Conservation (phyloP, 345 rosid species). For the Populus nigra region DNA sequence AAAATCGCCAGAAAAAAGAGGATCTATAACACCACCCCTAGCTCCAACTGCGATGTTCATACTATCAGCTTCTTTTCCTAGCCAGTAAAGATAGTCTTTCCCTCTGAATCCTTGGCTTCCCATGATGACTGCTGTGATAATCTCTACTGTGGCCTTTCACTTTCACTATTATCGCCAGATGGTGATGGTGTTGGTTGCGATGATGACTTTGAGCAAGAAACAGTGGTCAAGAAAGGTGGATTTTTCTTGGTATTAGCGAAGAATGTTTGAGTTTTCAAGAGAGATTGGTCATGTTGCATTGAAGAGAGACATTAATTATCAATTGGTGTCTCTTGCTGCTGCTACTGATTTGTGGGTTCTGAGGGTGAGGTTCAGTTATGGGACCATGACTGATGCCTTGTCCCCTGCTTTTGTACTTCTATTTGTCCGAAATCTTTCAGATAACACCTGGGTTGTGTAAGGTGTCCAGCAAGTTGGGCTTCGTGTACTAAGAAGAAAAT, state of each 20-base stretch:
- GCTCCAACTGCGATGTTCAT: constrained; percentile 89
- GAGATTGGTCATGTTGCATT: constrained; percentile 22
- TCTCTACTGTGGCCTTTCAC: constrained; percentile 24
- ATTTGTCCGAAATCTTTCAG: neutral
- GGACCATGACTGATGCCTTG: neutral
- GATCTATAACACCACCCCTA: constrained; percentile 69
- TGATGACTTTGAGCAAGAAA: constrained; percentile 37
- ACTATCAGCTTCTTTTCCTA: constrained; percentile 82
- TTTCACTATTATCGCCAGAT: constrained; percentile 18
- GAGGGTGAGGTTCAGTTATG: neutral
- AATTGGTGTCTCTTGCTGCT: neutral
- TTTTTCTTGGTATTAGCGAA: constrained; percentile 9
- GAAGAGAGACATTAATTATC: constrained; percentile 32
- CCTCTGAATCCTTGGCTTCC: constrained; percentile 77
- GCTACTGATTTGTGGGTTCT: neutral
- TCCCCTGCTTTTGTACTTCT: neutral
- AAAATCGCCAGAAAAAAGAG: constrained; percentile 75
- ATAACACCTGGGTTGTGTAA: neutral
- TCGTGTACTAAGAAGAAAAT: too few relatives aligned
- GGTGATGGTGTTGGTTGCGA: neutral
- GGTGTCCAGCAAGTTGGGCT: neutral
- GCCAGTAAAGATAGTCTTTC: constrained; percentile 78
- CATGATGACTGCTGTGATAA: constrained; percentile 88
- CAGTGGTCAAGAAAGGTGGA: constrained; percentile 9
- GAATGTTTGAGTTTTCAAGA: constrained; percentile 16